A percentile compares a stretch with the other conserved stretches of the same genome.
Evolutionary conservation across 2,329 filamentous ascomycete genomes (phyloP).

Genomic region (Alternaria arbusti): DNA sequence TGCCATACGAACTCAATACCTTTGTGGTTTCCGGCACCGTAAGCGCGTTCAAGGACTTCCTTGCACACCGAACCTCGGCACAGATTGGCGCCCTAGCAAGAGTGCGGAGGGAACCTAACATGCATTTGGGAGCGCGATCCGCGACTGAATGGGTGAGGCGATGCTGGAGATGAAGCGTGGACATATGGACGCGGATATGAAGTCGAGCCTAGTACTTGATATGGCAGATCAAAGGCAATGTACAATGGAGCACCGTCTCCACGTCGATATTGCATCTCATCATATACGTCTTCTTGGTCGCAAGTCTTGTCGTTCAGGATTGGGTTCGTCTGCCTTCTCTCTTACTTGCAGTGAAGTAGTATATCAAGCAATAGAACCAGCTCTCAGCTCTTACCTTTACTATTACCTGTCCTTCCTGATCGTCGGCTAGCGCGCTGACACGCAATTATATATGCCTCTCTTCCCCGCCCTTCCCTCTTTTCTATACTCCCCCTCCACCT

Average conservation of each 20-base stretch:
- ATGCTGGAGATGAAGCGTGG: no score
- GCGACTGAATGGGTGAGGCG: no score
- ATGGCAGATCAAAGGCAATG: no score
- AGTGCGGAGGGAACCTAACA: no score
- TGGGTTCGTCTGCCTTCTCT: neutral
- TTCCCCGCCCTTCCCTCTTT: neutral
- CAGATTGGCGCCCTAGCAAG: neutral
- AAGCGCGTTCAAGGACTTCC: neutral
- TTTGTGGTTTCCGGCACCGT: rapidly evolving
- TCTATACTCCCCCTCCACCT: neutral
- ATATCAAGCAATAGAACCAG: rapidly evolving
- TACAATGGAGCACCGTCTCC: no score
- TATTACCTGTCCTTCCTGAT: neutral
- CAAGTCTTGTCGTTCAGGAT: no score
- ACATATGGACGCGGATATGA: no score
- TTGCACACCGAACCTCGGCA: rapidly evolving
- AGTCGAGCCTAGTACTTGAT: no score
- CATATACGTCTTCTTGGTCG: no score
- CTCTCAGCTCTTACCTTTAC: no score
- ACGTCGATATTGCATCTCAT: no score
- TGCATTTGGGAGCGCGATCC: no score
- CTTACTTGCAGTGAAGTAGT: neutral
- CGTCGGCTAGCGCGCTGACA: neutral
- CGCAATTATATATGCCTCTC: neutral
- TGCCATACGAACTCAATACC: neutral